Base-by-base conservation (phyloP, 805 yeast species). In the Lipomyces sp. region DNA sequence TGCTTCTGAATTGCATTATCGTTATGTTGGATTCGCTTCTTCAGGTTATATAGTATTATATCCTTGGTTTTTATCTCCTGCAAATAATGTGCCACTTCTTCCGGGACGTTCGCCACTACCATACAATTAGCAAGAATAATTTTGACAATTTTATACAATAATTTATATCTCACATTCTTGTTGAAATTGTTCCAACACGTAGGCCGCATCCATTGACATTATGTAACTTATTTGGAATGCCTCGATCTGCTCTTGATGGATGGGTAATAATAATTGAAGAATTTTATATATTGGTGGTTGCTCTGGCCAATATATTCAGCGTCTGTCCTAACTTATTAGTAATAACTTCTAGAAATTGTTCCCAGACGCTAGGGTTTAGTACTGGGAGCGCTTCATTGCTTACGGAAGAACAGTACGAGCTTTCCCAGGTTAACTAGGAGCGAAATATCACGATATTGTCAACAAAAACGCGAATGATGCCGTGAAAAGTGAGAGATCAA, bases 1-100 rank as follows among this genome's bases (percentile, higher is more conserved):
- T 86, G 88, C 75, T 92, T 92, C 74, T 90, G 97, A 62, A 94
- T 79, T 69, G 87, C 90, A n/a, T 84, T 81, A 74, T 94, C 98
- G 71, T 88, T 83, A 65, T 86, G 87, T 71, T 84, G 87, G 69
- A 87, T 84, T 72, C 89, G 84, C 74, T 85, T 86, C 64, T 90
- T 82, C 6, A 85, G 81, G 64, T 90, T 96, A 73, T 85, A 84
- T 35, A 88, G 80, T 72, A 84, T 85, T 51, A 81, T 73, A 75
- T 94, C 98, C 66, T 88, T 85, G 50, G 82, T 84, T 60, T 88
- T 84, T 48, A 94, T 83, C 77, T 95, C 98, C 61, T 90, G 90
- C 58, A 94, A 79, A 48, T 92, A 79, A 73, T 90, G 91, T 62
- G 88, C 88, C 55, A 94, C 83, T 77, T 94, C 99, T 4, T 91